A percentile compares a stretch with the other conserved stretches of the same genome.
Evolutionary conservation across 1,284 basidiomycete species (phyloP).

Genomic region (Trametes pubescens): DNA sequence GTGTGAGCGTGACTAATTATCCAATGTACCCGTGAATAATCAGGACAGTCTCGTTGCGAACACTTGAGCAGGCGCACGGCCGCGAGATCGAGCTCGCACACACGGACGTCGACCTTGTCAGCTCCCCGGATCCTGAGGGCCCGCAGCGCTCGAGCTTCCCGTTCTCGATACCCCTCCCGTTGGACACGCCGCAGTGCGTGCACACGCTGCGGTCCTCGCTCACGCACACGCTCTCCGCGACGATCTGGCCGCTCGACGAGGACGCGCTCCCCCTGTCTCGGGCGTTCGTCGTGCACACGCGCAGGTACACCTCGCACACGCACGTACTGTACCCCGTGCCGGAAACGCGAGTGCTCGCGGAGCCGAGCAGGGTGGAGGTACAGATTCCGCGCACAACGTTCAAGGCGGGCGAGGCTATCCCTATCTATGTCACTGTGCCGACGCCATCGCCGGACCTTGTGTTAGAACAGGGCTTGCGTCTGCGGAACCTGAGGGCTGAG

Average conservation of each 20-base stretch:
- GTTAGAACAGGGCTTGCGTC: constrained; percentile 67
- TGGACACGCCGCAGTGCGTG: constrained; percentile 80
- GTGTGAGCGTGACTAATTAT: constrained; percentile 16
- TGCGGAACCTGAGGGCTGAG: constrained; percentile 79
- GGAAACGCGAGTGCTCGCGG: constrained; percentile 60
- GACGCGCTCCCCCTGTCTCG: constrained; percentile 55
- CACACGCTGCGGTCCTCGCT: constrained; percentile 75
- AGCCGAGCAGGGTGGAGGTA: constrained; percentile 70
- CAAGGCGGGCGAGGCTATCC: constrained; percentile 71
- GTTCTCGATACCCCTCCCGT: constrained; percentile 77
- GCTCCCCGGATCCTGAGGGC: constrained; percentile 41
- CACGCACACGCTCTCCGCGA: constrained; percentile 70
- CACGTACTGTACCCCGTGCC: constrained; percentile 63
- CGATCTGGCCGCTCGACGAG: constrained; percentile 60
- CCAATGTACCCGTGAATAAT: not conserved
- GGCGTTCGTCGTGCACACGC: constrained; percentile 71
- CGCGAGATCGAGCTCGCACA: constrained; percentile 70
- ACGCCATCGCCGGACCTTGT: constrained; percentile 71
- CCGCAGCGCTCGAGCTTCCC: constrained; percentile 69
- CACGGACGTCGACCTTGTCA: constrained; percentile 61
- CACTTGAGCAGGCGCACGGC: constrained; percentile 67
- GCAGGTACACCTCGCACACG: constrained; percentile 74
- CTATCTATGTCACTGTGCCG: constrained; percentile 80
- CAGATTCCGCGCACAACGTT: constrained; percentile 77
- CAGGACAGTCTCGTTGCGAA: constrained; percentile 71